Evolutionary conservation across 2,329 filamentous ascomycete genomes (phyloP), one percentile per base, ranked within the genome.

Genomic region (Talaromyces sp.): DNA sequence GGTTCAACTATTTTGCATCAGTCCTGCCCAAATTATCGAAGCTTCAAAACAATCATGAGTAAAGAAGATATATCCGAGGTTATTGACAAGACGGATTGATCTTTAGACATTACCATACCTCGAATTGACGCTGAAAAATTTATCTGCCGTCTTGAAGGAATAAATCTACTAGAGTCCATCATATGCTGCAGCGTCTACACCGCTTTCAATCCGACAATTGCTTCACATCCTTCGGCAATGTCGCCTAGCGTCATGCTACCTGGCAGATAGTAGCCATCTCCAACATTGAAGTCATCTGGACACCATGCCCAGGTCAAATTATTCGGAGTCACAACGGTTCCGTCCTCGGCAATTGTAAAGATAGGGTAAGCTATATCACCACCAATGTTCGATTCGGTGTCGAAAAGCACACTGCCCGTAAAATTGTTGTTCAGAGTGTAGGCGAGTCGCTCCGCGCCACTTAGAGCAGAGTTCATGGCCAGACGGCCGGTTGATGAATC

Each of bases 221-320:
- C 23, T 25, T 58, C 54, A 40, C 60, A 62, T 23, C 60, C 54
- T 12, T 58, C 9, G 6, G 39, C 37, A 52, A 62, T 31, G 7
- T 16, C 25, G 11, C 60, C 60, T 14, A 62, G 54, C 8, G 54
- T 62, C 14, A 62, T 40, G n/a, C 60, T 62, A 16, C 60, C 60
- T 23, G 60, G 60, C 21, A 62, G 21, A 31, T 62, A 62, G 16
- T 39, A 58, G 14, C 54, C 60, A 62, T 62, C 40, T 21, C 60
- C 60, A 8, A 58, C 54, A 23, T 52, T 42, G 23, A 39, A 35
- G 3, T 58, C 60, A 52, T 62, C 60, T 16, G 60, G 60, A 48
- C 60, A 62, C 60, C 60, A 62, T 6, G 60, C 52, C 60, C 54
- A 58, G 1, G 60, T 62, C 42, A 64, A 81, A 80, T 67, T 74